phyloP scores from a whole-genome alignment of 2,329 filamentous ascomycete species.

The Penicillium sp. region DNA sequence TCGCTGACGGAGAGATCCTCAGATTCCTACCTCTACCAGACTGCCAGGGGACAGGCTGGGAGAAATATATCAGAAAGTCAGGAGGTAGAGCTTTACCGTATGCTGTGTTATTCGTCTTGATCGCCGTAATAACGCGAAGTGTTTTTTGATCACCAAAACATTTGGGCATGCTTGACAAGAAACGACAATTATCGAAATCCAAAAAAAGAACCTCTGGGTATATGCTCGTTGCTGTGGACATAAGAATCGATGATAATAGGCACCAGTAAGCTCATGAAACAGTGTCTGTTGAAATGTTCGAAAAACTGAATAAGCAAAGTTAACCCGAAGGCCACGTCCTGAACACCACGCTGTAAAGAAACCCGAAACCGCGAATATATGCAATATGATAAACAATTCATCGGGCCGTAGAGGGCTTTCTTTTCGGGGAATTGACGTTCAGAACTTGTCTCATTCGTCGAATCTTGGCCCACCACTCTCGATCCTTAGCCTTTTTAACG shows the following conservation, averaged over 20 bases:
- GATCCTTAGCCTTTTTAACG: conserved; percentile 65
- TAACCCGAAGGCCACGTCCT: conserved; percentile 2
- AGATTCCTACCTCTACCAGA: conserved; percentile 22
- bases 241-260: neutral
- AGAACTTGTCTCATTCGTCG: conserved; percentile 74
- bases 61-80: conserved; percentile 8
- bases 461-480: conserved; percentile 74
- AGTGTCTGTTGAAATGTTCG: neutral
- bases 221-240: neutral
- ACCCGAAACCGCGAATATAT: neutral
- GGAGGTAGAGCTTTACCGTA: neutral
- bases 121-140: neutral
- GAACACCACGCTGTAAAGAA: conserved; percentile 26
- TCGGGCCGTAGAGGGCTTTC: conserved; percentile 36
- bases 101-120: neutral
- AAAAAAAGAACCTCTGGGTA: neutral
- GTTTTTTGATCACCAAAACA: neutral
- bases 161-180: neutral
- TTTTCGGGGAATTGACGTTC: conserved; percentile 66
- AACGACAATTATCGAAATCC: neutral
- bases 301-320: conserved; percentile 2
- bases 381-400: conserved; percentile 4
- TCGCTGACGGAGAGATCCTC: conserved; percentile 23
- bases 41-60: conserved; percentile 21
- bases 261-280: neutral